phyloP scores from a whole-genome alignment of 2,329 filamentous ascomycete genomes.

The Thelonectria olida region DNA sequence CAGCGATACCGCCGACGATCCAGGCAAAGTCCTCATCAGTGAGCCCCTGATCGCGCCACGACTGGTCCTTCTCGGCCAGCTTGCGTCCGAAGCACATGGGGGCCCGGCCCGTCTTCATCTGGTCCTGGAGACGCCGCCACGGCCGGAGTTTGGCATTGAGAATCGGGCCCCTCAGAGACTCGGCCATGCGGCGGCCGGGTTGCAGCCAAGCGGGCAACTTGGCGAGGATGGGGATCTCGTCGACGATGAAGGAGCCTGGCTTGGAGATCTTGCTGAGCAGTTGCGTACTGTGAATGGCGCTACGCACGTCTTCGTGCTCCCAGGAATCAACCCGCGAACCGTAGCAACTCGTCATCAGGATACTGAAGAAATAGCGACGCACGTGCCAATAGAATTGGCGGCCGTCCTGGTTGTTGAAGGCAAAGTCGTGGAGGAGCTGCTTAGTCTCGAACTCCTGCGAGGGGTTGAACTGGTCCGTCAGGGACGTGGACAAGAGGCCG shows the following conservation, averaged over 20 bases:
- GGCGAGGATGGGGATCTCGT: conserved; percentile 10
- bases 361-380: conserved; percentile 15
- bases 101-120: background rate
- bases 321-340: conserved; percentile 17
- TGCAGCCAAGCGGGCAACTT: conserved; percentile 10
- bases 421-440: conserved; percentile 19
- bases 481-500: conserved; percentile 11
- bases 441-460: conserved; percentile 23
- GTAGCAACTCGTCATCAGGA: conserved; percentile 16
- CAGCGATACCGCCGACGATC: conserved; percentile 14
- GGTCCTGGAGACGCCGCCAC: background rate
- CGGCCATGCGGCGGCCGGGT: background rate
- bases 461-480: conserved; percentile 11
- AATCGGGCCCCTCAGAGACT: conserved; percentile 15
- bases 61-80: background rate
- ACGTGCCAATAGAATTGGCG: conserved; percentile 21
- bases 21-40: background rate
- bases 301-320: background rate
- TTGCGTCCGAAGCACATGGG: background rate
- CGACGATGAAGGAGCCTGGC: conserved; percentile 11
- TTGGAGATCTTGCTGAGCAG: background rate
- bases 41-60: background rate
- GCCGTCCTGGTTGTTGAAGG: conserved; percentile 8
- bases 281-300: background rate
- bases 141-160: background rate